Conservation (phyloP, 148 eudicot species). For the Arctostaphylos glauca region DNA sequence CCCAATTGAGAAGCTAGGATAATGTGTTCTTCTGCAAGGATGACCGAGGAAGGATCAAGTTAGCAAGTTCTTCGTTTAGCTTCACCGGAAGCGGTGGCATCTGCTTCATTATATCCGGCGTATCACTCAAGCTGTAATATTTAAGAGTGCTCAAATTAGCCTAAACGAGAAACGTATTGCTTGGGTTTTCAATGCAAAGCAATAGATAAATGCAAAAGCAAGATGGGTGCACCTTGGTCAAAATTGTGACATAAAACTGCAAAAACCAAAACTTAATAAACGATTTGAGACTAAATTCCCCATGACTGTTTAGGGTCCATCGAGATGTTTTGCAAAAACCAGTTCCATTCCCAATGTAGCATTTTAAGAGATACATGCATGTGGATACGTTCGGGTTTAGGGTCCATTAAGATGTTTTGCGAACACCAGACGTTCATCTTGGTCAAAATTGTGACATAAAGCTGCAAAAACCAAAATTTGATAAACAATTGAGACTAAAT, state of each 20-base stretch:
- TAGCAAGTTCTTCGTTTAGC: constrained; percentile 80
- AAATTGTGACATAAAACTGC: background rate
- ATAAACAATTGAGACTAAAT: background rate
- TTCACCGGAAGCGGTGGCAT: constrained; percentile 97
- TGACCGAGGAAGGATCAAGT: constrained; percentile 53
- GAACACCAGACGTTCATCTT: background rate
- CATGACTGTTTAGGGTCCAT: background rate
- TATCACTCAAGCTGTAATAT: constrained; percentile 65
- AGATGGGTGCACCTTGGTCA: background rate
- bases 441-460: background rate
- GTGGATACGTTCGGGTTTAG: background rate
- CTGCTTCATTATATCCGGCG: constrained; percentile 91
- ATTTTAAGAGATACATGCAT: background rate
- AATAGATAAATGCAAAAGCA: background rate
- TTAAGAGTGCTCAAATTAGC: constrained; percentile 9
- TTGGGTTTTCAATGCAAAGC: background rate
- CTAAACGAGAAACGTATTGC: background rate
- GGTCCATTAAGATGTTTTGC: background rate
- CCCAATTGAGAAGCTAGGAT: constrained; percentile 14
- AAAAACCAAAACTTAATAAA: background rate
- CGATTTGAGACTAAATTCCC: background rate
- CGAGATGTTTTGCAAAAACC: background rate
- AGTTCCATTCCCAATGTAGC: background rate
- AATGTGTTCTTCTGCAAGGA: constrained; percentile 52
- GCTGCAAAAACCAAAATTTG: background rate